Evolutionary conservation across 108 stramenopile genomes (phyloP), one percentile per base, ranked within the genome.

Genomic region (Heterococcus sp.): DNA sequence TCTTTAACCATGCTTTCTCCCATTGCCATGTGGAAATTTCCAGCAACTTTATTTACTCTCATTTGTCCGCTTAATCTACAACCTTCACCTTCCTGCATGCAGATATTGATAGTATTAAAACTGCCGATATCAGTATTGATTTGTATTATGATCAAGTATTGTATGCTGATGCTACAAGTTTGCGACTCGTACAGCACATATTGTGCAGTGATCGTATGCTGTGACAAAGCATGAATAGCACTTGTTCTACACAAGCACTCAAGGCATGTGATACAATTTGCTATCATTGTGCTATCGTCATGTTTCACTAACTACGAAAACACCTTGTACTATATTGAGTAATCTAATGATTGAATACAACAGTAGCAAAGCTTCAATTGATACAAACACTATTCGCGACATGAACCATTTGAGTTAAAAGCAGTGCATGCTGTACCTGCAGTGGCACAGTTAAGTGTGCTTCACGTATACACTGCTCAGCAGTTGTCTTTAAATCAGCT

Each of bases 21-120:
- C 90, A 96, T 94, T 38, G 96, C 96, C 75, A 97, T 92, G 87
- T 99, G 95, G 76, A 99, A 96, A 74, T 97, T 99, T 0, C 98
- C 98, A 14, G 92, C 92, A 0, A 97, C 96, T 76, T 91, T 93
- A 82, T 97, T 97, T 3, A 99, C 91, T 0, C 85, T 86, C 91
- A 99, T 94, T 78, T 89, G 90, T 32, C 98, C 98, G 3, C 87
- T 82, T 28, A 97, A 78, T 38, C 90, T 91, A 67, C 98, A 99
- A 11, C 98, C 98, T 76, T 97, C 93, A 3, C 93, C 94, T 37
- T 77, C 77, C 66, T 83, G 84, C 88, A 95, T 87, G n/a, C n/a
- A n/a, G n/a, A n/a, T n/a, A n/a, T 29, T 76, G 81, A 89, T 90
- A 3, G 63, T 67, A 29, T 14, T 21, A 58, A 58, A 58, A 21